Percentiles rank a stretch among this genome's conserved stretches.
Conservation (phyloP, 2,329 filamentous ascomycete species). For the Aspergillus terreus region DNA sequence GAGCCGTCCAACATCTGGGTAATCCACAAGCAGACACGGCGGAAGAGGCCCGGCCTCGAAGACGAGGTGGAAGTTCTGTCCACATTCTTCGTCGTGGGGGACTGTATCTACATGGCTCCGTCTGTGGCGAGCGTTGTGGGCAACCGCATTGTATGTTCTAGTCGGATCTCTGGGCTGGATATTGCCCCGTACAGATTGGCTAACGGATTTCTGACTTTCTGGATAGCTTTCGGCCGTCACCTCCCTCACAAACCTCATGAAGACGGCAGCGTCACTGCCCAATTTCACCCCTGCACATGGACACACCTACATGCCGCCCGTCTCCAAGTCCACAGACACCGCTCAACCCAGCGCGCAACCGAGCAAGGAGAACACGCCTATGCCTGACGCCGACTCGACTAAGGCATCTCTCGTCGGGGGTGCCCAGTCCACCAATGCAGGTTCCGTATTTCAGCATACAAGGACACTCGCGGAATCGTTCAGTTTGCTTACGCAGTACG, state of each 20-base stretch:
- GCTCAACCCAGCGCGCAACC: slow-evolving; percentile 34
- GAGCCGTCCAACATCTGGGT: slow-evolving; percentile 55
- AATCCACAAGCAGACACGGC: slow-evolving; percentile 56
- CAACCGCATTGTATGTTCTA: slow-evolving; percentile 48
- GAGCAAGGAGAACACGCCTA: slow-evolving; percentile 49
- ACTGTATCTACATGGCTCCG: slow-evolving; percentile 60
- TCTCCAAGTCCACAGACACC: slow-evolving; percentile 37
- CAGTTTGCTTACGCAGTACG: slow-evolving; percentile 50
- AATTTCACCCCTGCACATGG: slow-evolving; percentile 58
- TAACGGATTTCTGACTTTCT: neutral
- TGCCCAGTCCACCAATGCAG: slow-evolving; percentile 15
- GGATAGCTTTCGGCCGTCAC: slow-evolving; percentile 53
- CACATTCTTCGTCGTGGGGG: slow-evolving; percentile 60
- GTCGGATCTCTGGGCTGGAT: neutral
- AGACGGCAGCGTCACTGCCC: slow-evolving; percentile 51
- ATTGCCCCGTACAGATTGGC: neutral
- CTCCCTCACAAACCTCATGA: slow-evolving; percentile 53
- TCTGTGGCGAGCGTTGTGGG: slow-evolving; percentile 57
- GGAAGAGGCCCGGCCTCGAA: slow-evolving; percentile 39
- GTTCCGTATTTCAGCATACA: slow-evolving; percentile 32
- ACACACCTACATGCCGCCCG: slow-evolving; percentile 56
- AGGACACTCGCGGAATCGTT: slow-evolving; percentile 48
- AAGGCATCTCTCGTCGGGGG: slow-evolving; percentile 24
- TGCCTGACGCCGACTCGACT: slow-evolving; percentile 35
- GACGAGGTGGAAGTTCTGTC: slow-evolving; percentile 53